A percentile compares a stretch with the other conserved stretches of the same genome.
These are phyloP conservation scores for Collybia mongolica DNA, from an alignment of 768 basidiomycete species.

Conservation along the genomic window DNA sequence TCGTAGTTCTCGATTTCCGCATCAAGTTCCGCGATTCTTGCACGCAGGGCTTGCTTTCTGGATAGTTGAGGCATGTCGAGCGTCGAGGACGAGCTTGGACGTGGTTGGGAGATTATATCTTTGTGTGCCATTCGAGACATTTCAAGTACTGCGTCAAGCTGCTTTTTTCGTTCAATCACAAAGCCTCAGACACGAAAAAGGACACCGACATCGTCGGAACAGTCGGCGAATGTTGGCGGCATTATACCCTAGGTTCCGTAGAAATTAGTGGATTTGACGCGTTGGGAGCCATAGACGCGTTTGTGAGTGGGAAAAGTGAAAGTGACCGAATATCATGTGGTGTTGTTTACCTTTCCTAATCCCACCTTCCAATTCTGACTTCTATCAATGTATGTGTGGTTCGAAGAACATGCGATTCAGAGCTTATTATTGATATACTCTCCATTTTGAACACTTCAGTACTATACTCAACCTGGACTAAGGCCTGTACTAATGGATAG, in stretches of 20 bases:
- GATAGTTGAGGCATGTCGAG: neutral
- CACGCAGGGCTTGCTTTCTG: constrained; percentile 20
- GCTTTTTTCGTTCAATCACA: neutral
- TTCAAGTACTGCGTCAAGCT: constrained; percentile 24
- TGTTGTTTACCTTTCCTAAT: no score
- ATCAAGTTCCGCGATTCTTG: constrained; percentile 31
- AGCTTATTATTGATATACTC: no score
- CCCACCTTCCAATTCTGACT: no score
- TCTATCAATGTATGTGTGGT: no score
- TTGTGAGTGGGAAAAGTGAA: no score
- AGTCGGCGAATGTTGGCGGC: neutral
- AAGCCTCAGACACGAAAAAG: neutral
- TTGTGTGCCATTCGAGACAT: constrained; percentile 19
- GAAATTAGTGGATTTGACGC: neutral
- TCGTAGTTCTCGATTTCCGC: constrained; percentile 29
- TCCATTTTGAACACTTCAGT: no score
- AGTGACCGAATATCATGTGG: no score
- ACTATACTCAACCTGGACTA: no score
- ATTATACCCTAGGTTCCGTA: neutral
- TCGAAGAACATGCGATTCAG: no score
- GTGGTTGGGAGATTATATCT: neutral
- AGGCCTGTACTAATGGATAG: no score
- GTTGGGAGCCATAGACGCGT: no score
- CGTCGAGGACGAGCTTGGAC: neutral
- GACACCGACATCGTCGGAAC: constrained; percentile 31